Evolutionary conservation across 345 rosid species (phyloP).

Genomic region (Clausena lansium): DNA sequence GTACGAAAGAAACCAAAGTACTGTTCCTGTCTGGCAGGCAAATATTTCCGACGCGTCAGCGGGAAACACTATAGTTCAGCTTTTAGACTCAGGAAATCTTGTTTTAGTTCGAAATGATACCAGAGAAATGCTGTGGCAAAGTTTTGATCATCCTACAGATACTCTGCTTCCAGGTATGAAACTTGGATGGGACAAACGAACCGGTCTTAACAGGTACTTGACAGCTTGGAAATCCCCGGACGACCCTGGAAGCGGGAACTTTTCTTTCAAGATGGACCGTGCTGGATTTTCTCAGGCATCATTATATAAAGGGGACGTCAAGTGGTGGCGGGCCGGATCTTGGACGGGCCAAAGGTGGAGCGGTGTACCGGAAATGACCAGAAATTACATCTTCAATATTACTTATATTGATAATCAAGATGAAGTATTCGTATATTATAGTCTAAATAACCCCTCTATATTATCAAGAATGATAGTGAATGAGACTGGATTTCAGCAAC

Average conservation of each 20-base stretch:
- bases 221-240: constrained; percentile 50
- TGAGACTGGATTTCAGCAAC: constrained; percentile 42
- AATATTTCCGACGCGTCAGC: constrained; percentile 25
- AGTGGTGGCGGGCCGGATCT: constrained; percentile 52
- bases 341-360: constrained; percentile 70
- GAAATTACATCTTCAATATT: constrained; percentile 28
- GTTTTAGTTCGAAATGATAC: constrained; percentile 35
- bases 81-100: constrained; percentile 66
- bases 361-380: constrained; percentile 63
- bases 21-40: constrained; percentile 50
- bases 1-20: constrained; percentile 21
- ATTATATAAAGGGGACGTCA: constrained; percentile 34
- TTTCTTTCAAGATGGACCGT: constrained; percentile 36
- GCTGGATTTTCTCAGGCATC: constrained; percentile 48
- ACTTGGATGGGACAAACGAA: constrained; percentile 44
- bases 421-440: constrained; percentile 38
- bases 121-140: constrained; percentile 50
- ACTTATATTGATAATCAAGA: constrained; percentile 22
- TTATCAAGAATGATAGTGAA: constrained; percentile 49
- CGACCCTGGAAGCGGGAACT: constrained; percentile 55
- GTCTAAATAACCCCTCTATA: constrained; percentile 24
- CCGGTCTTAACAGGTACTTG: constrained; percentile 32
- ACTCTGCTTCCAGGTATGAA: constrained; percentile 63
- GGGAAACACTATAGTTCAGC: constrained; percentile 32
- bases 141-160: constrained; percentile 68